phyloP scores from a whole-genome alignment of 2,329 filamentous ascomycete species.

The Epichloe festucae region DNA sequence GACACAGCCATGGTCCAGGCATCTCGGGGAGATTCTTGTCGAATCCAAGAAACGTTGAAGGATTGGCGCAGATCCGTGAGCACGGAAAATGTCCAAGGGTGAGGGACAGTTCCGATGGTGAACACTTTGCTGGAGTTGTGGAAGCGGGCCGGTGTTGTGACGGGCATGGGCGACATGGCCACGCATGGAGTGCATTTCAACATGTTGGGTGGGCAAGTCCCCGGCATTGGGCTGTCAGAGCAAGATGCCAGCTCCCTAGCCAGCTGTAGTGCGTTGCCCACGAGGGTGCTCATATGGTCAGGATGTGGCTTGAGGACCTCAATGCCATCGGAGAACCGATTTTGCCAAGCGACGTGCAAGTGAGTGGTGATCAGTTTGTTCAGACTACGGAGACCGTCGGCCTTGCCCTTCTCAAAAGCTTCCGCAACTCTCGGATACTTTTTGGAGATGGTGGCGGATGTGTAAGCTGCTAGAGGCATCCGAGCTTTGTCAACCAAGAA shows the following conservation, averaged over 20 bases:
- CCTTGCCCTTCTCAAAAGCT: conserved; percentile 41
- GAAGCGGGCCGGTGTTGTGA: conserved; percentile 55
- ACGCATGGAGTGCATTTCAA: conserved; percentile 60
- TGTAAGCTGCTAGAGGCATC: conserved; percentile 67
- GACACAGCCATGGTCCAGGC: conserved; percentile 65
- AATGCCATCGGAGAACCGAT: conserved; percentile 62
- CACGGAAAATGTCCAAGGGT: conserved; percentile 72
- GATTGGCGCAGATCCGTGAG: conserved; percentile 49
- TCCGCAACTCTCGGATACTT: conserved; percentile 58
- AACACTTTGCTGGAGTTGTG: conserved; percentile 61
- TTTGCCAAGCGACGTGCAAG: conserved; percentile 76
- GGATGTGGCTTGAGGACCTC: conserved; percentile 69
- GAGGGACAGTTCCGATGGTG: conserved; percentile 77
- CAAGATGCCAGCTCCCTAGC: conserved; percentile 67
- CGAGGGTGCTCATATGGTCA: conserved; percentile 59
- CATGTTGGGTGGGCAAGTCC: conserved; percentile 73
- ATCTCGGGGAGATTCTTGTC: conserved; percentile 59
- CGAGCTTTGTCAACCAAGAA: conserved; percentile 54
- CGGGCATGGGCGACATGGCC: conserved; percentile 47
- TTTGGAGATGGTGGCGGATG: conserved; percentile 43
- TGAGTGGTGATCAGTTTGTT: conserved; percentile 72
- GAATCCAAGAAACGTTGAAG: conserved; percentile 51
- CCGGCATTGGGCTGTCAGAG: conserved; percentile 55
- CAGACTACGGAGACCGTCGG: conserved; percentile 51
- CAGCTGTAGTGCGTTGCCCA: conserved; percentile 57